Base-by-base conservation (phyloP, 352 stramenopile species). In the Phytophthora colocasiae region DNA sequence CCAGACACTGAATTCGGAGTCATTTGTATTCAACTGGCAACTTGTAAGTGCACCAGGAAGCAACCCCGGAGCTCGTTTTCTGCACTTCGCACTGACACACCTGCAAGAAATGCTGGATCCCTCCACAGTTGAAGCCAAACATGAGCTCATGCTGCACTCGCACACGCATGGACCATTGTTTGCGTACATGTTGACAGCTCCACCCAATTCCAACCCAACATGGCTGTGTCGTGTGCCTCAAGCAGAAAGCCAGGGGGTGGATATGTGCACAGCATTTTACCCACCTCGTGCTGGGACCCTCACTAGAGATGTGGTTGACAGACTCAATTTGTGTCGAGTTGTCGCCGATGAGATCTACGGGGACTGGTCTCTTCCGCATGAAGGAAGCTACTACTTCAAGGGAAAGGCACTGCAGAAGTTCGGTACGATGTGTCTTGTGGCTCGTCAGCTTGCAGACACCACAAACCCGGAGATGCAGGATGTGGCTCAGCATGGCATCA, bases 301-400 rank as follows among this genome's bases (percentile, higher is more conserved):
- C 29, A 76, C 80, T 4, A 22, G 63, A 19, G 69, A 85, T 8
- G 53, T 77, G 5, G 76, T 85, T 15, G 57, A 75, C 15, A 58
- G 43, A 9, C 41, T 84, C 10, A 67, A 77, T 24, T 64, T 90
- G 12, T 83, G 63, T 31, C 67, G 70, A 5, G 61, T 92, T 2
- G 65, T 93, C 2, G 58, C 57, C 0, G 74, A 91, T 31, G 83
- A 93, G 69, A 91, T 93, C 52, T 36, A 92, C 22, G 76, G 71
- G n/a, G 69, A 90, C 31, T 95, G 87, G 87, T 40, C 73, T 7
- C 54, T 93, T 39, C 82, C 81, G 6, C 66, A 72, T 24, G 78
- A 91, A 66, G 85, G 78, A 24, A 91, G 83, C 60, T 95, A 95
- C 66, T 95, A 95, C 73, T 95, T 95, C 61, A 93, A 92, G 56